These are phyloP conservation scores for Thermomyces lanuginosus DNA, from an alignment of 2,329 filamentous ascomycete species.

Conservation along the genomic window DNA sequence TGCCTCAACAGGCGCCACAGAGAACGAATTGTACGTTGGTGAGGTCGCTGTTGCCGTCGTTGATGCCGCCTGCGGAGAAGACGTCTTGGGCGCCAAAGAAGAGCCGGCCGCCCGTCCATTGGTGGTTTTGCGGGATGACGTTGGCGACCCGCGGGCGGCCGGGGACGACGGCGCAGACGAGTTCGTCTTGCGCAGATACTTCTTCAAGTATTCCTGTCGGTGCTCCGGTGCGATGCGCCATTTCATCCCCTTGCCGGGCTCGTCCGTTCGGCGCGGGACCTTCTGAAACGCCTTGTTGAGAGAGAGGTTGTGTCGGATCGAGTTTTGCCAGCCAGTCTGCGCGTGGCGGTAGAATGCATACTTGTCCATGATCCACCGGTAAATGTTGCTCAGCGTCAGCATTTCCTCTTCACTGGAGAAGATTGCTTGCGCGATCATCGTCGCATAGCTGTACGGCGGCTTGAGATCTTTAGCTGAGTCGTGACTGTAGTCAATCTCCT, in stretches of 20 bases:
- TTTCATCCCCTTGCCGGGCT: conserved; percentile 97
- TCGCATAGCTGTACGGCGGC: conserved; percentile 88
- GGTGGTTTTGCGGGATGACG: conserved; percentile 18
- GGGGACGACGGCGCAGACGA: conserved; percentile 32
- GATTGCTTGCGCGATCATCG: conserved; percentile 93
- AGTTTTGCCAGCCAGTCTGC: conserved; percentile 92
- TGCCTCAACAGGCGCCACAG: conserved; percentile 27
- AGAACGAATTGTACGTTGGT: conserved; percentile 28
- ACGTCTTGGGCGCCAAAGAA: conserved; percentile 22
- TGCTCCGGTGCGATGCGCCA: conserved; percentile 83
- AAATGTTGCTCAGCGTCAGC: conserved; percentile 81
- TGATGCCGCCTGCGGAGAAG: conserved; percentile 24
- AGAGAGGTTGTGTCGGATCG: conserved; percentile 89
- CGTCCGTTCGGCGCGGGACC: conserved; percentile 76
- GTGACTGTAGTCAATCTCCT: conserved; percentile 44
- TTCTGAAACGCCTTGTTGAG: conserved; percentile 92
- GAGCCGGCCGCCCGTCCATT: conserved; percentile 17
- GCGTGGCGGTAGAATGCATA: conserved; percentile 87
- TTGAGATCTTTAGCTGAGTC: conserved; percentile 84
- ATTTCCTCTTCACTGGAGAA: conserved; percentile 73
- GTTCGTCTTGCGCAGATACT: conserved; percentile 31
- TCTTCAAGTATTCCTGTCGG: conserved; percentile 74
- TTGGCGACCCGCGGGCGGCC: conserved; percentile 27
- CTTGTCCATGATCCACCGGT: conserved; percentile 75
- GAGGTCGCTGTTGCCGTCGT: conserved; percentile 21